These are phyloP conservation scores for Thelonectria rubi DNA, from an alignment of 2,329 filamentous ascomycete species.

Conservation along the genomic window DNA sequence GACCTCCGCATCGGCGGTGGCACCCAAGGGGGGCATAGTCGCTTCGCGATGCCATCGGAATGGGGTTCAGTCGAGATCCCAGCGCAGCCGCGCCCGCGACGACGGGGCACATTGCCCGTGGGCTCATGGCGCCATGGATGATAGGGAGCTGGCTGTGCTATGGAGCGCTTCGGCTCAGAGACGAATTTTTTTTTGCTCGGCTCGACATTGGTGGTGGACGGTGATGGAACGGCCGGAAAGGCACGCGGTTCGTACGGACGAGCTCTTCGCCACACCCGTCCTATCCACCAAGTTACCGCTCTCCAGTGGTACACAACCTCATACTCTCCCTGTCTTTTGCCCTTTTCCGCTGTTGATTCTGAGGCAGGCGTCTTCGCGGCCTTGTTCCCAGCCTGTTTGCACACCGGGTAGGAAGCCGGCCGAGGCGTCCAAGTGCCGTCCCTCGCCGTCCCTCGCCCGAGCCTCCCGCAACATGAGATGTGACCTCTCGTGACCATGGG, in stretches of 20 bases:
- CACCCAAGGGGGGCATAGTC: not conserved
- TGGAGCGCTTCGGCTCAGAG: no score
- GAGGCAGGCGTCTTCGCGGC: not conserved
- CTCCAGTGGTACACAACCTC: slow-evolving; percentile 8
- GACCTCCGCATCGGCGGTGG: slow-evolving; percentile 10
- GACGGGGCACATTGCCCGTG: not conserved
- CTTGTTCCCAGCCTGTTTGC: not conserved
- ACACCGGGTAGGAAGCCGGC: slow-evolving; percentile 5
- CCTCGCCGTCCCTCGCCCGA: not conserved
- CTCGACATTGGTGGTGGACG: not conserved
- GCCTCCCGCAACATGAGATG: not conserved
- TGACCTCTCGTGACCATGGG: not conserved
- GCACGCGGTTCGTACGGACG: slow-evolving; percentile 21
- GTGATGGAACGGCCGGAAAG: not conserved
- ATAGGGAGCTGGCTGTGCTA: not conserved
- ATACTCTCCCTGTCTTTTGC: slow-evolving; percentile 15
- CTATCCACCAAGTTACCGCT: slow-evolving; percentile 9
- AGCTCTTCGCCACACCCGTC: slow-evolving; percentile 15
- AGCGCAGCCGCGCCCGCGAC: not conserved
- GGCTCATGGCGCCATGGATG: slow-evolving; percentile 1
- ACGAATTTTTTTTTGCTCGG: no score
- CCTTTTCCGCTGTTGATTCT: not conserved
- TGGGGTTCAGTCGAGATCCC: not conserved
- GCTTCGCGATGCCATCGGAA: not conserved
- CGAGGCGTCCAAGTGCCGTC: not conserved